Evolutionary conservation across 139 green algal genomes (phyloP), one percentile per base, ranked within the genome.

Genomic region (Edaphochlamys debaryana): DNA sequence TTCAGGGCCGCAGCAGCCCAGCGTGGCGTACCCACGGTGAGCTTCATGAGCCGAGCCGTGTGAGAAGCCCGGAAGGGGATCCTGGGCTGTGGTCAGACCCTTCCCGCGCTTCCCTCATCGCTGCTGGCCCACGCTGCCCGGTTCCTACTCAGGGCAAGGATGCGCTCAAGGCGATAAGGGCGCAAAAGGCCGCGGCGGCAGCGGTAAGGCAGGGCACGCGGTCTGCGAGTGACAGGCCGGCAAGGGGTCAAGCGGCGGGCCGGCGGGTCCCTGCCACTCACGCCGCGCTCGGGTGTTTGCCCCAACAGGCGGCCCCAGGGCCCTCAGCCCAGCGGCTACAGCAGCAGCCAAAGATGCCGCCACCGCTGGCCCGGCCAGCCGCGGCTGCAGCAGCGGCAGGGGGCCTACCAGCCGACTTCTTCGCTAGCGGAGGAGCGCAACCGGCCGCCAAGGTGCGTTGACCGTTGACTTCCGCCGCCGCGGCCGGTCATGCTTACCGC

Each of bases 391-490:
- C 56, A 6, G 2, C 2, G 17, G 52, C 4, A 7, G 58, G 37
- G 45, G 79, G n/a, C 27, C 79, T 89, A 8, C 86, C 86, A 45
- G 48, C 80, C n/a, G 86, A 85, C 48, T 89, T 89, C 38, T 89
- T 89, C 66, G 66, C 19, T n/a, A 63, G 64, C 64, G 74, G 76
- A 34, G 40, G 3, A 32, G 37, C 29, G 20, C 15, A 2, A 9
- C 42, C 45, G 48, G 32, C 34, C 6, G 38, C 30, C 15, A 40
- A 63, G 42, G 40, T 50, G n/a, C 32, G 34, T 22, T 9, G 45
- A 9, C 45, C 45, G 13, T 13, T 54, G 45, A 9, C 45, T 54
- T 13, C 45, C 45, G 13, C 45, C 11, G 9, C 9, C 45, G 45
- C 45, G 45, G 45, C 9, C 45, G 13, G 45, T n/a, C n/a, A n/a